Evolutionary conservation across 192 early-diverging fungal species (phyloP).

Genomic region (Podila horticola): DNA sequence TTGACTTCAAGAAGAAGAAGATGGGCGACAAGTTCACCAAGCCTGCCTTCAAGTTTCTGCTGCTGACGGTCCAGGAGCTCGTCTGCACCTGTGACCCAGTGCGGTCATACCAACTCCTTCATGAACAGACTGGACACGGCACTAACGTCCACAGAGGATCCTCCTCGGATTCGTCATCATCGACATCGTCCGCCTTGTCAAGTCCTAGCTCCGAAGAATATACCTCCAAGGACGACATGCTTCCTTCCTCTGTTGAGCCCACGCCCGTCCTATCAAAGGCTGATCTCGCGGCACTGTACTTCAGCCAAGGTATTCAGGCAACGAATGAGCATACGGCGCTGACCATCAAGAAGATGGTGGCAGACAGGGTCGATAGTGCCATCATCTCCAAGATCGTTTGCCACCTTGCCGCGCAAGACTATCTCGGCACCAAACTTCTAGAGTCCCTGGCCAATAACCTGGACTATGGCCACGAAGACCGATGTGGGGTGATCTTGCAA

Average conservation of each 20-base stretch:
- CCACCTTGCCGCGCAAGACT: conserved; percentile 27
- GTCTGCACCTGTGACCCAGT: conserved; percentile 38
- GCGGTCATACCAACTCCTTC: conserved; percentile 17
- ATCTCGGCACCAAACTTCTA: conserved; percentile 16
- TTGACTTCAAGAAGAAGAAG: conserved; percentile 47
- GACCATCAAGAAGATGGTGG: conserved; percentile 30
- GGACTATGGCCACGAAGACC: conserved; percentile 39
- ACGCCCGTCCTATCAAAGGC: conserved; percentile 13
- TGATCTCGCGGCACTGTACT: conserved; percentile 28
- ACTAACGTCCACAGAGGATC: conserved; percentile 7
- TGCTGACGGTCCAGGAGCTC: conserved; percentile 43
- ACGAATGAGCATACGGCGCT: conserved; percentile 7
- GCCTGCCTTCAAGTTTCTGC: conserved; percentile 50
- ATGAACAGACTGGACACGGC: conserved; percentile 6
- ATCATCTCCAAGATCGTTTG: conserved; percentile 27
- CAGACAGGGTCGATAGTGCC: conserved; percentile 25
- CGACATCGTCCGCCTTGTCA: conserved; percentile 21
- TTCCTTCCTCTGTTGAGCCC: conserved; percentile 2
- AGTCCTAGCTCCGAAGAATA: conserved; percentile 29
- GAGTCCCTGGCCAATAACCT: conserved; percentile 15
- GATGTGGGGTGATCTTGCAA: conserved; percentile 28
- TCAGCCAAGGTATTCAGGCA: background rate
- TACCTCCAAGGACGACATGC: background rate
- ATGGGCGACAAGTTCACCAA: conserved; percentile 63
- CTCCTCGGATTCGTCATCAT: background rate